These are phyloP conservation scores for Pseudopithomyces maydicus DNA, from an alignment of 2,329 filamentous ascomycete genomes.

Conservation along the genomic window DNA sequence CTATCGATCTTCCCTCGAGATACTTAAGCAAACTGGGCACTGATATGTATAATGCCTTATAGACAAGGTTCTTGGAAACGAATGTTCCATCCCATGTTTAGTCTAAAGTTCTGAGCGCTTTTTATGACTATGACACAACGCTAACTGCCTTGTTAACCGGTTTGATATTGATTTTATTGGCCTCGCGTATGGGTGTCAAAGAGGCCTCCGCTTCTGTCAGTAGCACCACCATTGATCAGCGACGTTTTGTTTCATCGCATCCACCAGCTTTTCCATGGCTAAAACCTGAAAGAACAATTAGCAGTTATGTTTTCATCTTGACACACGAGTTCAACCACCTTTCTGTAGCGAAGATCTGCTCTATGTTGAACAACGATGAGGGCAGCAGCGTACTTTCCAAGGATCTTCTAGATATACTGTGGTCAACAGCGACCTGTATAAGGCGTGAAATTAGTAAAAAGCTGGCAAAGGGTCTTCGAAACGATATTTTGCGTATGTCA, in stretches of 20 bases:
- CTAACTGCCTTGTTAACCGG: not conserved
- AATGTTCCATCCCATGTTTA: not conserved
- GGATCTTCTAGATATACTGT: conserved; percentile 1
- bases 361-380: not conserved
- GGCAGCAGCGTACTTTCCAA: not conserved
- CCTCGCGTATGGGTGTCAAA: not conserved
- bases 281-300: conserved; percentile 6
- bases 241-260: conserved; percentile 10
- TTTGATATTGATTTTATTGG: not conserved
- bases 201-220: not conserved
- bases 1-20: not conserved
- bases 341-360: conserved; percentile 9
- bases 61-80: not conserved
- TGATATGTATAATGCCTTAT: not conserved
- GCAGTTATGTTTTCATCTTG: conserved; percentile 16
- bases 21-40: not conserved
- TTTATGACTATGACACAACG: not conserved
- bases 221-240: conserved; percentile 7
- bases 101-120: not conserved
- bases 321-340: conserved; percentile 10
- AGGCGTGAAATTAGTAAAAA: not conserved
- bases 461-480: not conserved
- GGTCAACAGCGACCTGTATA: not conserved
- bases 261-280: conserved; percentile 1
- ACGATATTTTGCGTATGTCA: not conserved